Percentiles rank a stretch among this genome's conserved stretches.
Evolutionary conservation across 2,329 filamentous ascomycete species (phyloP).

Genomic region (Neurospora crassa): DNA sequence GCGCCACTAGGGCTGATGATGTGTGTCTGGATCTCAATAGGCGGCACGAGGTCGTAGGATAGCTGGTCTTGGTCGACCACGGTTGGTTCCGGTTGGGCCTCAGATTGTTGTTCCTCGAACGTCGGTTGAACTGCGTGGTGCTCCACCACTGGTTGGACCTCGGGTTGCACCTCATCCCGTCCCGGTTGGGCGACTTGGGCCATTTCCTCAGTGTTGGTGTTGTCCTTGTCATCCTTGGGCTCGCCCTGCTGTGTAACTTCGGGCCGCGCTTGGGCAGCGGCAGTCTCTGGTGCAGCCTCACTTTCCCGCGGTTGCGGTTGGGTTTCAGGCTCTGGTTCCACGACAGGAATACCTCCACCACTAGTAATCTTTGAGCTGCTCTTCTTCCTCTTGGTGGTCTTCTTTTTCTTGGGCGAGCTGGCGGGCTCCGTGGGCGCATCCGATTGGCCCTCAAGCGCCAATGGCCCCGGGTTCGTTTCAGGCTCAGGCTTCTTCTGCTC

Average conservation of each 20-base stretch:
- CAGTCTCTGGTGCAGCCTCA: neutral
- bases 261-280: neutral
- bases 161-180: neutral
- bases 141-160: neutral
- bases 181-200: neutral
- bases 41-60: neutral
- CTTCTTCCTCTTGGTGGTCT: neutral
- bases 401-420: neutral
- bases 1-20: neutral
- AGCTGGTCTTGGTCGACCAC: neutral
- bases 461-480: neutral
- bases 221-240: neutral
- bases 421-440: neutral
- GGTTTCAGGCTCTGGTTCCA: neutral
- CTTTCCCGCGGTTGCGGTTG: neutral
- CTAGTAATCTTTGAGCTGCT: neutral
- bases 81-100: neutral
- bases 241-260: neutral
- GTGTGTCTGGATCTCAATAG: neutral
- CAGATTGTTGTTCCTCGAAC: neutral
- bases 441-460: neutral
- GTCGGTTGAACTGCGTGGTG: neutral
- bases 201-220: neutral
- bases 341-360: neutral
- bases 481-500: neutral